Evolutionary conservation across 2,329 filamentous ascomycete genomes (phyloP).

Genomic region (Fusarium napiforme): DNA sequence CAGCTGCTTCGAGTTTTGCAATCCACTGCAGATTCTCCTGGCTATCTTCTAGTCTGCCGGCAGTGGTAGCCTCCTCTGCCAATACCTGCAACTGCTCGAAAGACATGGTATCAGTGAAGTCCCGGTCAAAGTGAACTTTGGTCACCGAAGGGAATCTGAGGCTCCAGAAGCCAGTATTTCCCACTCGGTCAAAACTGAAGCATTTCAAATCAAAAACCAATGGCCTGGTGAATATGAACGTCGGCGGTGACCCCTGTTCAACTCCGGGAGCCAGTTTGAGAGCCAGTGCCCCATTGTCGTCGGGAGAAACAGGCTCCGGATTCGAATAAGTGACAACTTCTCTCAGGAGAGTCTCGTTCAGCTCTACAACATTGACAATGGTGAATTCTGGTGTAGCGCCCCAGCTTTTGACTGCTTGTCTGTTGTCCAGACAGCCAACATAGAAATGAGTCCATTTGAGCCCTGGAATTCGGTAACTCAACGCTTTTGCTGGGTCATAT

Average conservation of each 20-base stretch:
- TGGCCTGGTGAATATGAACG: slow-evolving; percentile 72
- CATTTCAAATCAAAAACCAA: slow-evolving; percentile 84
- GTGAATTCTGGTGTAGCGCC: slow-evolving; percentile 68
- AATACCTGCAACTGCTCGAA: slow-evolving; percentile 76
- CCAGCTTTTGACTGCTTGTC: slow-evolving; percentile 64
- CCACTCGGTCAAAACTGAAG: slow-evolving; percentile 79
- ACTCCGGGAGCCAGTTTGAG: slow-evolving; percentile 60
- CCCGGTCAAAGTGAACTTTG: slow-evolving; percentile 82
- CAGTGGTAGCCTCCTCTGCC: slow-evolving; percentile 66
- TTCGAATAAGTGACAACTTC: slow-evolving; percentile 61
- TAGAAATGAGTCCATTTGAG: slow-evolving; percentile 84
- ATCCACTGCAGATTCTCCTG: slow-evolving; percentile 72
- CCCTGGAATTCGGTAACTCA: slow-evolving; percentile 61
- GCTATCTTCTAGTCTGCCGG: slow-evolving; percentile 63
- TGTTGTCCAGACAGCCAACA: slow-evolving; percentile 80
- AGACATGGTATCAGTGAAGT: slow-evolving; percentile 73
- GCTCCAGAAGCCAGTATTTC: slow-evolving; percentile 76
- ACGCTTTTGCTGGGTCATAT: slow-evolving; percentile 73
- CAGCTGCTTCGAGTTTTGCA: slow-evolving; percentile 66
- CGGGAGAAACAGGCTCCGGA: slow-evolving; percentile 53
- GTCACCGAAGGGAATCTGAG: slow-evolving; percentile 80
- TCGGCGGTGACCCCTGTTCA: slow-evolving; percentile 55
- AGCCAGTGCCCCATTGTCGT: slow-evolving; percentile 54
- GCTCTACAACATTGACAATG: slow-evolving; percentile 71
- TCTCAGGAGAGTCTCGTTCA: slow-evolving; percentile 63